Base-by-base conservation (phyloP, 1,284 basidiomycete genomes). In the Microbotryum saponariae region DNA sequence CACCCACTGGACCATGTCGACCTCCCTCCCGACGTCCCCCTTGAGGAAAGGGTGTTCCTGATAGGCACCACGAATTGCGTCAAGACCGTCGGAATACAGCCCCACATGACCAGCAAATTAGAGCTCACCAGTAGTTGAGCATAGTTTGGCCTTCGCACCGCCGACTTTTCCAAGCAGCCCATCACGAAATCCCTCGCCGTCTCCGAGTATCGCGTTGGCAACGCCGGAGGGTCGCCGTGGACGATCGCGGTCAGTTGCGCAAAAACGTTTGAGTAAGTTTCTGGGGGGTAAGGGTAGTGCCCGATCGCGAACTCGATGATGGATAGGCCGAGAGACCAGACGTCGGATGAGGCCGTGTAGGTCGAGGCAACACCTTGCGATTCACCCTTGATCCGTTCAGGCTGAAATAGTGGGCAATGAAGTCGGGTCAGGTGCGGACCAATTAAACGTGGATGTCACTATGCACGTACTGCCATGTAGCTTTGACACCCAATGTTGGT, bases 401-500 rank as follows among this genome's bases (percentile, higher is more conserved):
- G 94, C 85, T 91, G 71, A 29, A 18, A 3, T 20, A 8, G 14
- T 4, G 29, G 20, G n/a, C 20, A 33, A n/a, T 9, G 14, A 12
- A 20, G 9, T 47, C 54, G 25, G 18, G 42, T 33, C 5, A 29
- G 48, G 7, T 23, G 37, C 48, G 33, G 3, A 12, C 7, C 27
- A 20, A 14, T 9, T 5, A 20, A 16, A 6, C n/a, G 20, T 42
- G 16, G 37, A 18, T 25, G n/a, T 23, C 4, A 54, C 20, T 27
- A 10, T 58, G n/a, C 16, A 82, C 86, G 74, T 75, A 89, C 88
- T 53, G 94, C 94, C 93, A 98, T 98, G 78, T 98, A 98, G 66
- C 85, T 89, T 76, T 98, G 96, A 76, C 96, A 98, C 4, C 96
- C 94, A 51, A 98, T 97, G 73, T 97, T 97, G 18, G 94, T 98